Evolutionary conservation across 177 flowering plant genomes (phyloP).

Genomic region (Tripterygium wilfordii): DNA sequence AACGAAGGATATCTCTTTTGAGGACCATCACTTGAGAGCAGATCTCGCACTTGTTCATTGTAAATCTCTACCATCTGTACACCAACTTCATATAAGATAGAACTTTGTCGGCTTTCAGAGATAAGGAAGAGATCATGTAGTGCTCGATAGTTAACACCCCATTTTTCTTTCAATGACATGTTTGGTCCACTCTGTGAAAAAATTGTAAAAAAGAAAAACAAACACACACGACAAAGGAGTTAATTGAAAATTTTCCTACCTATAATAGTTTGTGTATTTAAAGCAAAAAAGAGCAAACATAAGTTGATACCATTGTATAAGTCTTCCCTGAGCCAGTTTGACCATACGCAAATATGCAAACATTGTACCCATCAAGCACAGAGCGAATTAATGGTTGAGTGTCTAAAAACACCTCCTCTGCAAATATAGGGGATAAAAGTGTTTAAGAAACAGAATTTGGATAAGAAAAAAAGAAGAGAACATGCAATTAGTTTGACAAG

Average conservation of each 20-base stretch:
- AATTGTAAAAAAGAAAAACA: slow-evolving; percentile 8
- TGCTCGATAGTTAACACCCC: slow-evolving; percentile 97
- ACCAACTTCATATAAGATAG: slow-evolving; percentile 73
- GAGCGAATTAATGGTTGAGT: slow-evolving; percentile 91
- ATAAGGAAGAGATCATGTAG: slow-evolving; percentile 82
- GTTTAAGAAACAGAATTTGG: no score
- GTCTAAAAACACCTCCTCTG: slow-evolving; percentile 92
- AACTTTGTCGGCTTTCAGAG: slow-evolving; percentile 59
- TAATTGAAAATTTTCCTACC: neutral
- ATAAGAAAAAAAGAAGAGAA: neutral
- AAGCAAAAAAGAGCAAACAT: no score
- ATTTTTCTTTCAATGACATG: slow-evolving; percentile 45
- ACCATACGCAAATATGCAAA: slow-evolving; percentile 98
- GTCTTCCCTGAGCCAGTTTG: slow-evolving; percentile 99
- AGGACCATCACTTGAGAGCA: slow-evolving; percentile 49
- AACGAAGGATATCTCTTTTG: slow-evolving; percentile 99
- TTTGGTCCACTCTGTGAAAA: slow-evolving; percentile 93
- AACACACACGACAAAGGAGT: neutral
- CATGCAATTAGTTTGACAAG: no score
- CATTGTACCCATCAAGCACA: slow-evolving; percentile 97
- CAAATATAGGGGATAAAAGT: slow-evolving; percentile 3
- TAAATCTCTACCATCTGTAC: slow-evolving; percentile 99
- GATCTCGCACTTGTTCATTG: slow-evolving; percentile 98
- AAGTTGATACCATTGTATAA: slow-evolving; percentile 74
- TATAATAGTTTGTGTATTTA: no score